Conservation (phyloP, 2,329 filamentous ascomycete genomes). For the Hypoxylon sp. region DNA sequence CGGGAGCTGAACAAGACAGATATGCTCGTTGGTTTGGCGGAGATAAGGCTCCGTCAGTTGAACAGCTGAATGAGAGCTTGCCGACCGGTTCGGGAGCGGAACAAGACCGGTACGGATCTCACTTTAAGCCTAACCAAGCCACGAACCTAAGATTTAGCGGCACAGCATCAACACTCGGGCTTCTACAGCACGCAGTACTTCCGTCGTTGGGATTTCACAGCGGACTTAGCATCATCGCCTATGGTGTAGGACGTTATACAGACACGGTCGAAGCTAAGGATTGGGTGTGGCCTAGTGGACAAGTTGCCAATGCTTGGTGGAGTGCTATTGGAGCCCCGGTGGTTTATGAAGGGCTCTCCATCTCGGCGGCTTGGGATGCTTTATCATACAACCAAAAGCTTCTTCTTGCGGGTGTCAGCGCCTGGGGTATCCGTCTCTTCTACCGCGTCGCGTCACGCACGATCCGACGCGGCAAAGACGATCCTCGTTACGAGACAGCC, state of each 20-base stretch:
- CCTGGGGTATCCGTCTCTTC: slow-evolving; percentile 71
- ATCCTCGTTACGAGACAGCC: slow-evolving; percentile 66
- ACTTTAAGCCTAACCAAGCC: slow-evolving; percentile 39
- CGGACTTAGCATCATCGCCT: slow-evolving; percentile 66
- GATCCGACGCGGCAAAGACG: slow-evolving; percentile 66
- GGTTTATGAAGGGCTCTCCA: slow-evolving; percentile 60
- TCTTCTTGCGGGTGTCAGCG: slow-evolving; percentile 68
- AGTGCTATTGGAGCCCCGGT: slow-evolving; percentile 68
- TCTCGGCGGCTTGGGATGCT: slow-evolving; percentile 62
- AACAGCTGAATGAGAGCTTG: slow-evolving; percentile 40
- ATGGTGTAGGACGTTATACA: slow-evolving; percentile 65
- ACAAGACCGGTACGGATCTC: slow-evolving; percentile 46
- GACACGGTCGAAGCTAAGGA: slow-evolving; percentile 73
- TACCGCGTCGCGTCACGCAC: slow-evolving; percentile 67
- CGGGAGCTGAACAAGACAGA: slow-evolving; percentile 48
- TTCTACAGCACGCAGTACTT: slow-evolving; percentile 67
- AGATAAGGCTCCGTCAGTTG: slow-evolving; percentile 32
- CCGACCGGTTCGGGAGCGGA: slow-evolving; percentile 41
- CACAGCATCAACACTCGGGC: slow-evolving; percentile 59
- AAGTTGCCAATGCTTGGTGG: slow-evolving; percentile 73
- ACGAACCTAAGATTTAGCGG: slow-evolving; percentile 33
- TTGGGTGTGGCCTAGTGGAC: slow-evolving; percentile 69
- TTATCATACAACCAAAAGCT: slow-evolving; percentile 69
- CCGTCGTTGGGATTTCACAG: slow-evolving; percentile 69
- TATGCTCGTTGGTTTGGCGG: slow-evolving; percentile 46